Evolutionary conservation across 202 grass and related monocot genomes (phyloP), one percentile per base, ranked within the genome.

Genomic region (Carex arenaria): DNA sequence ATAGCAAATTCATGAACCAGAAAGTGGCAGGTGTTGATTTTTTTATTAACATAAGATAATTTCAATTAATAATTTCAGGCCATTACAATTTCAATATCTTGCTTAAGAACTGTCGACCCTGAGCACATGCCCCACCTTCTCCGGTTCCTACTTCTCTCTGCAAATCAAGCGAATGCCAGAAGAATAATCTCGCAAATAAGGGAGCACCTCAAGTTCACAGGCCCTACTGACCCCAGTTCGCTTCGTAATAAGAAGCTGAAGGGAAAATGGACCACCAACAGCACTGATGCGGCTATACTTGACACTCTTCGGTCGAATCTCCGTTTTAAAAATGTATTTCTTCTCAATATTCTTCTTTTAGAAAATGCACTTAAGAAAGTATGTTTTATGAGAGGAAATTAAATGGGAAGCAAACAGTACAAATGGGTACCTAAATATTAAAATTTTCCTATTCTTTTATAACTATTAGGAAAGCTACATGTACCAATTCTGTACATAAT

Each of bases 91-190:
- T 90, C 94, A 28, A 88, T 97, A 87, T 97, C 94, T 22, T 97
- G 92, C 89, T 92, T 94, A 75, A 88, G 94, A 82, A 94, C 94
- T 40, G 81, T 94, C 70, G 82, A 88, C 10, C 82, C 72, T 0
- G 88, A 97, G 34, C 90, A 97, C 64, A 93, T 93, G 89, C 92
- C 94, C 0, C 90, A 94, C 66, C 85, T 97, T 83, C 92, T 97
- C 81, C 90, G 90, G 76, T 97, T 97, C 84, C 87, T 97, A 69
- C 51, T 97, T 66, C 80, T 97, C 36, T 85, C 94, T 75, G 89
- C 92, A 69, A 97, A 90, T 38, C 84, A 90, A 67, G 74, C 17
- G 49, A 97, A 97, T 88, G 83, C 85, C 64, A 87, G 84, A 36
- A 91, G 94, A 83, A 97, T 97, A 84, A 88, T 94, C 81, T 84